Percentiles rank a stretch among this genome's conserved stretches.
Evolutionary conservation across 2,329 filamentous ascomycete species (phyloP).

Genomic region (Byssoonygena ceratinophila): DNA sequence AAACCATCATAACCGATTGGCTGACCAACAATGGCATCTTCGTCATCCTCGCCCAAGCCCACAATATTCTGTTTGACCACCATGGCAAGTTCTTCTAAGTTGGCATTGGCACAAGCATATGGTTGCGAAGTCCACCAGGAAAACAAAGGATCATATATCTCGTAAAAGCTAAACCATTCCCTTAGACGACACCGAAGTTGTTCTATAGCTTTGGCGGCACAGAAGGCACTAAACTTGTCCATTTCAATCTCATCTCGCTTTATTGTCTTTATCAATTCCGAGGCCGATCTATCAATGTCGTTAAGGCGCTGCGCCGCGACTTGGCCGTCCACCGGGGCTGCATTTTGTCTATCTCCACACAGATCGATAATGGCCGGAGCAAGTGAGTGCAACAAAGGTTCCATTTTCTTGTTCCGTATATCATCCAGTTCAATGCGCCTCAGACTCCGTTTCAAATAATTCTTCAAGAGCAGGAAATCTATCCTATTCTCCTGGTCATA

Average conservation of each 20-base stretch:
- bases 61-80: slow-evolving; percentile 37
- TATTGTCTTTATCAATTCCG: slow-evolving; percentile 29
- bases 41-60: slow-evolving; percentile 36
- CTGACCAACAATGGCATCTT: slow-evolving; percentile 47
- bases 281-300: slow-evolving; percentile 27
- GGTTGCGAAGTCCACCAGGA: slow-evolving; percentile 47
- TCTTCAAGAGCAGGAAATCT: slow-evolving; percentile 36
- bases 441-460: slow-evolving; percentile 31
- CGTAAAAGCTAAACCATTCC: slow-evolving; percentile 45
- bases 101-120: slow-evolving; percentile 32
- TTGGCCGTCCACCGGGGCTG: slow-evolving; percentile 37
- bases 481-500: slow-evolving; percentile 36
- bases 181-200: slow-evolving; percentile 35
- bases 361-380: slow-evolving; percentile 34
- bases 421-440: slow-evolving; percentile 34
- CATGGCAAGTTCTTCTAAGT: slow-evolving; percentile 29
- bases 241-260: slow-evolving; percentile 25
- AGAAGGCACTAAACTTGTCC: slow-evolving; percentile 38
- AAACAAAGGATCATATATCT: slow-evolving; percentile 47
- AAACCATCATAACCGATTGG: slow-evolving; percentile 46
- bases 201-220: slow-evolving; percentile 37
- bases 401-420: slow-evolving; percentile 29
- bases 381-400: slow-evolving; percentile 38
- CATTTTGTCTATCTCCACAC: slow-evolving; percentile 41
- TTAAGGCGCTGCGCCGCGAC: slow-evolving; percentile 37